Evolutionary conservation across 140 eudicot species (phyloP).

Genomic region (Stevia rebaudiana): DNA sequence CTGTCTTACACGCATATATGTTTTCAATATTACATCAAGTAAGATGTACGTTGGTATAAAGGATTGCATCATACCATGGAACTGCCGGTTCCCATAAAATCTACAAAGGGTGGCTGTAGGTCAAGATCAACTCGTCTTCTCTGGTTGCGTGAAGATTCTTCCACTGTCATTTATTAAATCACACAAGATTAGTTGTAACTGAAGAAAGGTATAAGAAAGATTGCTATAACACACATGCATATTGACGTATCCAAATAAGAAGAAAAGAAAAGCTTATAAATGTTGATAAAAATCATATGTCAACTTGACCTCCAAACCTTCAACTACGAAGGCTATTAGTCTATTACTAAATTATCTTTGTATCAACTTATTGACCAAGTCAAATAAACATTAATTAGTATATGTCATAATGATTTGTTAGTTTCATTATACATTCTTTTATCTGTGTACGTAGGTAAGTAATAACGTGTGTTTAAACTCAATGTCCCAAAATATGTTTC

Average conservation of each 20-base stretch:
- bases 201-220: background rate
- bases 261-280: background rate
- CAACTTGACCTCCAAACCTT: background rate
- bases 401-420: background rate
- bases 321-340: background rate
- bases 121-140: background rate
- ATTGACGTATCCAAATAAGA: background rate
- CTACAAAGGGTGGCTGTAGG: background rate
- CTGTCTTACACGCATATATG: background rate
- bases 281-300: background rate
- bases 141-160: background rate
- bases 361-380: background rate
- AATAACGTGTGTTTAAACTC: too few relatives aligned
- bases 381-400: background rate
- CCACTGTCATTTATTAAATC: background rate
- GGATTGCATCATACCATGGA: conserved; percentile 10
- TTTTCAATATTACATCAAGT: background rate
- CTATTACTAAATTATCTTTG: too few relatives aligned
- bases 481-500: background rate
- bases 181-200: background rate
- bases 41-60: background rate
- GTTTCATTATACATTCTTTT: background rate
- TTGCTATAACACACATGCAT: background rate
- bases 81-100: background rate
- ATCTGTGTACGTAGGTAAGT: background rate